Base-by-base conservation (phyloP, 805 yeast species). In the Pichia californica region DNA sequence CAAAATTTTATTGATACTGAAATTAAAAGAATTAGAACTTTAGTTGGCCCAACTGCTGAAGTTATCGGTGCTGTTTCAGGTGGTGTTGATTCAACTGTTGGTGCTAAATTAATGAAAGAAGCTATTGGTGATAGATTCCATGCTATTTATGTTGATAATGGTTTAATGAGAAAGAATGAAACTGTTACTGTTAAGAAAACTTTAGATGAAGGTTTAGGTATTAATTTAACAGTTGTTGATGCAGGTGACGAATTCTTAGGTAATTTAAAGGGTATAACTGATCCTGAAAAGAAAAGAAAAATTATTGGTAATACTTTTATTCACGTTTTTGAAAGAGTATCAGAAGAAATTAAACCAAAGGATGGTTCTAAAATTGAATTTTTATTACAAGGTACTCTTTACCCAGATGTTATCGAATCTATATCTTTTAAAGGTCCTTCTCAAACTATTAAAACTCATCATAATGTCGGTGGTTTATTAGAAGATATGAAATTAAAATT, bases 1-100 rank as follows among this genome's bases (percentile, higher is more conserved):
- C 86, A 83, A 71, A 93, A 93, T 75, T 93, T 93, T 68, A 86
- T 93, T 60, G 96, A 88, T 58, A 88, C 96, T 52, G 99, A 93
- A 74, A 89, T 93, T 59, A 80, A 84, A 54, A 82, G 99, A 69
- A 93, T 93, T 57, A 79, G 88, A 67, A 74, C 77, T 42, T 73
- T 91, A 53, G 97, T 93, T 54, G 99, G 99, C 41, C 97, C 96
- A 54, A 82, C 88, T 45, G 98, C 96, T 45, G 98, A 93, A 70
- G 99, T 93, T 52, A 93, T 93, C 61, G 99, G 99, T 70, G 99
- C 99, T 44, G 99, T 93, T 52, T 88, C 96, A 41, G 99, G 99
- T 60, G 99, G 99, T 73, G 99, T 93, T 51, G 99, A 93, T 70
- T 93, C 99, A 41, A 93, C 99, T 38, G 99, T 93, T 48, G 99